These are phyloP conservation scores for Jaenimonas drosophilae DNA, from an alignment of 208 protist species.

Conservation along the genomic window DNA sequence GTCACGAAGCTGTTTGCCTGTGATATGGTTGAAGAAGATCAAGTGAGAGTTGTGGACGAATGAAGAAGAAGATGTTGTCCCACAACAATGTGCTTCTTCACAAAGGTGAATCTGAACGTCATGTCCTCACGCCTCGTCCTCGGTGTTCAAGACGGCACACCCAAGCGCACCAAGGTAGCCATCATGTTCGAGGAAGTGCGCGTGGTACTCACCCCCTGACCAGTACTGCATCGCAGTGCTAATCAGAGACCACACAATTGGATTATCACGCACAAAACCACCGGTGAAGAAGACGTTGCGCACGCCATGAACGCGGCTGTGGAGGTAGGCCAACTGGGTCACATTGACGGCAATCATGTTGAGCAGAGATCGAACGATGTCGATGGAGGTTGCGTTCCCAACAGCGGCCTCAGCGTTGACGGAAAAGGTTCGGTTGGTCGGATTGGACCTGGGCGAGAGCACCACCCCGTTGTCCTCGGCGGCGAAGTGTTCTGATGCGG, in stretches of 20 bases:
- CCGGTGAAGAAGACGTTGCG: conserved; percentile 94
- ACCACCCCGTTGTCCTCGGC: conserved; percentile 12
- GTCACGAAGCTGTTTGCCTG: no score
- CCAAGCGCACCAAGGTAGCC: conserved; percentile 94
- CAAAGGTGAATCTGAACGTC: not conserved
- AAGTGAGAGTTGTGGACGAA: no score
- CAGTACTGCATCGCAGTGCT: conserved; percentile 91
- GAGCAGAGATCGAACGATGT: conserved; percentile 87
- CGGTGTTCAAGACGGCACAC: conserved; percentile 15
- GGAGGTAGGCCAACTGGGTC: conserved; percentile 94
- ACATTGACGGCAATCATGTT: conserved; percentile 96
- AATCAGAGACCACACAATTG: conserved; percentile 85
- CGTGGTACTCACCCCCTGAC: conserved; percentile 83
- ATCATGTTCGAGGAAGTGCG: conserved; percentile 94
- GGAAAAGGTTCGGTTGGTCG: not conserved
- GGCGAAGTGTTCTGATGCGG: conserved; percentile 7
- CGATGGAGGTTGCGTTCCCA: conserved; percentile 36
- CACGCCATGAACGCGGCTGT: conserved; percentile 83
- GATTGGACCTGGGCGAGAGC: no score
- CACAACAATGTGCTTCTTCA: no score
- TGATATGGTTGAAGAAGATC: no score
- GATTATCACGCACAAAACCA: conserved; percentile 92
- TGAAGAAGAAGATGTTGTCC: no score
- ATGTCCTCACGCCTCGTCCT: not conserved
- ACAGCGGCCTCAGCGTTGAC: not conserved